phyloP scores from a whole-genome alignment of 305 asterid genomes.

The Rubia peregrina region DNA sequence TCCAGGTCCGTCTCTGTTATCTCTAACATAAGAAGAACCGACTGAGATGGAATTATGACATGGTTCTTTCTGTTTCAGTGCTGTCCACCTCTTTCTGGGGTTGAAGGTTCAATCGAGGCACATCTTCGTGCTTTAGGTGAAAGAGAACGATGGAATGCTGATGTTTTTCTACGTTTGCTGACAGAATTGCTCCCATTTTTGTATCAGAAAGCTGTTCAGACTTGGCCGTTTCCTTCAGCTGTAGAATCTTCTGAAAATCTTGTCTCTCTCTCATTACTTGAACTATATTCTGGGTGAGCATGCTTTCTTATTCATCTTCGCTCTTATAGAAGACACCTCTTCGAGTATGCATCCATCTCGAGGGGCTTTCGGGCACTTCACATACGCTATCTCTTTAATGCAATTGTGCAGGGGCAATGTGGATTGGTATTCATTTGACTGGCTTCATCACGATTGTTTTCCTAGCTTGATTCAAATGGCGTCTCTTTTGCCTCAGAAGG shows the following conservation, averaged over 20 bases:
- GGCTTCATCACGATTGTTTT: constrained; percentile 83
- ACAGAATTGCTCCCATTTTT: constrained; percentile 63
- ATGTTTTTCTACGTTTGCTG: constrained; percentile 80
- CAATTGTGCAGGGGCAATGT: constrained; percentile 54
- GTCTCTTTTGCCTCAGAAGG: constrained; percentile 87
- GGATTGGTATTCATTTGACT: constrained; percentile 90
- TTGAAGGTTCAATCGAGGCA: constrained; percentile 93
- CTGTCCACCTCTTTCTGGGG: constrained; percentile 97
- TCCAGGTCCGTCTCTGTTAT: constrained; percentile 46
- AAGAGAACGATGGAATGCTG: constrained; percentile 96
- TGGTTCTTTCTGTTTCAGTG: constrained; percentile 47
- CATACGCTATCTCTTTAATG: constrained; percentile 12
- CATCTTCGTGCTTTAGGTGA: constrained; percentile 94
- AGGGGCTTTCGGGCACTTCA: constrained; percentile 4
- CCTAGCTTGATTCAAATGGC: constrained; percentile 80
- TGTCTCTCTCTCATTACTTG: constrained; percentile 55
- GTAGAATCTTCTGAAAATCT: constrained; percentile 48
- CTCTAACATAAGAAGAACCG: constrained; percentile 10
- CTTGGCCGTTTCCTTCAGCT: constrained; percentile 66
- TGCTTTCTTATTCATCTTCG: constrained; percentile 9
- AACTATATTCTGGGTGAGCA: constrained; percentile 64
- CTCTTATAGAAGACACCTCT: constrained; percentile 19
- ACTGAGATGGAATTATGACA: constrained; percentile 24
- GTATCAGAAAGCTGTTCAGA: constrained; percentile 61
- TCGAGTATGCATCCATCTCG: constrained; percentile 5